Percentiles rank a stretch among this genome's conserved stretches.
Evolutionary conservation across 2,329 filamentous ascomycete genomes (phyloP).

Genomic region (Pseudogymnoascus sp.): DNA sequence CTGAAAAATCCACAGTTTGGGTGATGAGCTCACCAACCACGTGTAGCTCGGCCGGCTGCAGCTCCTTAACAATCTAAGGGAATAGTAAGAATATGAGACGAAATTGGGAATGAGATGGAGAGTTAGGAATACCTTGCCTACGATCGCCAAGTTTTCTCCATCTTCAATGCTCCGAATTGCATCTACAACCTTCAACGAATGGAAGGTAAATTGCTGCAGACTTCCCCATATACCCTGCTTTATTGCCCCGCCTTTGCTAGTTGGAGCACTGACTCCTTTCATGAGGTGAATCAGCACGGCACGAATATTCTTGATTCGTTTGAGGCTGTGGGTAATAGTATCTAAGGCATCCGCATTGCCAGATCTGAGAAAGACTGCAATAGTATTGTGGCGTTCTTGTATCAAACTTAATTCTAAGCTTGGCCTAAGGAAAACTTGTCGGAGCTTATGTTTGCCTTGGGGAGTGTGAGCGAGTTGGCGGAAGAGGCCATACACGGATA

Average conservation of each 20-base stretch:
- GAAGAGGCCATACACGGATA: slow-evolving; percentile 80
- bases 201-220: slow-evolving; percentile 62
- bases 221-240: slow-evolving; percentile 63
- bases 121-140: slow-evolving; percentile 38
- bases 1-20: slow-evolving; percentile 70
- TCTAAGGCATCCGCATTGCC: slow-evolving; percentile 54
- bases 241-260: slow-evolving; percentile 30
- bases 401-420: slow-evolving; percentile 61
- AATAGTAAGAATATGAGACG: neutral
- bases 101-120: neutral
- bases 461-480: slow-evolving; percentile 64
- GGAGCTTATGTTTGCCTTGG: slow-evolving; percentile 66
- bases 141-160: slow-evolving; percentile 42
- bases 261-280: slow-evolving; percentile 60
- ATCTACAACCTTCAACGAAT: slow-evolving; percentile 61
- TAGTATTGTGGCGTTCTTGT: slow-evolving; percentile 59
- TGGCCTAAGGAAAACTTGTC: slow-evolving; percentile 76
- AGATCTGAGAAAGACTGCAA: slow-evolving; percentile 55
- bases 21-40: slow-evolving; percentile 63
- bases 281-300: slow-evolving; percentile 59
- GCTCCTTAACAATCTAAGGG: slow-evolving; percentile 46
- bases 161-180: slow-evolving; percentile 48
- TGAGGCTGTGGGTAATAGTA: slow-evolving; percentile 52
- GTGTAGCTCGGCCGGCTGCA: slow-evolving; percentile 51
- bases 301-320: slow-evolving; percentile 67